phyloP scores from a whole-genome alignment of 208 protist species.

The Acanthamoeba triangularis region DNA sequence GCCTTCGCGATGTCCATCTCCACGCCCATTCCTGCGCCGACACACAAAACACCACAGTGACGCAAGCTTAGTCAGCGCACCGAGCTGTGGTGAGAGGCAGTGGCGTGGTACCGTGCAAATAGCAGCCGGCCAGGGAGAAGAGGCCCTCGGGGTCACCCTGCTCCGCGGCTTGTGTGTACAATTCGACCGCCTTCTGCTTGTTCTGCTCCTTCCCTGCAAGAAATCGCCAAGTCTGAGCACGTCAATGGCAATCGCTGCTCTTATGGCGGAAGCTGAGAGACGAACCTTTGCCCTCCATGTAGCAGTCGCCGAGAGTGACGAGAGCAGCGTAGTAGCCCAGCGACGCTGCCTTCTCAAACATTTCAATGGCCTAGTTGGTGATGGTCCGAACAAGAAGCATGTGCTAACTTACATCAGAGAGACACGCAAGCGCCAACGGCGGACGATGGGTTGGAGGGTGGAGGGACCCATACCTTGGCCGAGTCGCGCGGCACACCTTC shows the following conservation, averaged over 20 bases:
- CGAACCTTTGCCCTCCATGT: not conserved
- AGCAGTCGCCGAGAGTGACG: slow-evolving; percentile 9
- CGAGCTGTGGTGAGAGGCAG: no score
- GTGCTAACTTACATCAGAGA: no score
- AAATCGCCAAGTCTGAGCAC: no score
- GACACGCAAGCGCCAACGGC: no score
- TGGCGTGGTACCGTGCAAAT: slow-evolving; percentile 3
- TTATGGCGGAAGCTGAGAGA: not conserved
- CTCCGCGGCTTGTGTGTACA: not conserved
- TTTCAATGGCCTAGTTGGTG: not conserved
- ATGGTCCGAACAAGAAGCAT: no score
- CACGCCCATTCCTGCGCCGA: not conserved
- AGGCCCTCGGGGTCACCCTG: not conserved
- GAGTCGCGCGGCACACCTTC: not conserved
- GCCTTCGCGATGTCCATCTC: not conserved
- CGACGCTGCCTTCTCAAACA: not conserved
- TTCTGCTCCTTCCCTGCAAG: not conserved
- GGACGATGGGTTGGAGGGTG: no score
- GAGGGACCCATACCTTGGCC: no score
- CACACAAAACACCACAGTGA: no score
- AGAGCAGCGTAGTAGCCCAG: slow-evolving; percentile 12
- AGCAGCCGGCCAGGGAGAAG: not conserved
- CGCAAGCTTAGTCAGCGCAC: no score
- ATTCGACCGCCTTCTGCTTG: not conserved
- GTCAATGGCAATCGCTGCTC: no score